Evolutionary conservation across 257 asterid species (phyloP), one percentile per base, ranked within the genome.

Genomic region (Perilla frutescens): DNA sequence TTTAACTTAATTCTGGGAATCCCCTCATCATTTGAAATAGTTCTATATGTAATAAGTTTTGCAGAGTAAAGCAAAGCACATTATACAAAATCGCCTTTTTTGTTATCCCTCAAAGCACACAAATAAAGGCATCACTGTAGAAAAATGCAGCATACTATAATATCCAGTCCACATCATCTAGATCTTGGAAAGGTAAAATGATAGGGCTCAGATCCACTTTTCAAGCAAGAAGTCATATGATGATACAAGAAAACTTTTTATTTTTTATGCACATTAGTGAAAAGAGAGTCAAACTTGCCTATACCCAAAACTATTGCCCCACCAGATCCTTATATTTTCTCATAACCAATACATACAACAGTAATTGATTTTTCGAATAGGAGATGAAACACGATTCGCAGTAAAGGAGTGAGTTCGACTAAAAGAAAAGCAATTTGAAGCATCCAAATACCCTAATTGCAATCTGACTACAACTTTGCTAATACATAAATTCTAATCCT

Each of bases 201-300:
- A 37, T 20, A 39, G 7, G 68, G 43, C 4, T 5, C 29, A 70
- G 84, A 79, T 79, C 87, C 84, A 71, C 81, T 73, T 77, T 74
- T 58, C 49, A 12, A 65, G 82, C 60, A 64, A 32, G 31, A 59
- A 26, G 8, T 66, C 82, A 70, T 11, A 66, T 48, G 13, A 36
- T 71, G 43, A 43, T 7, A 66, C 66, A 66, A 63, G 54, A 59
- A 13, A 14, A 9, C 39, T 15, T 62, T 40, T 12, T 15, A 1
- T 15, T 9, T 3, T 9, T n/a, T n/a, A n/a, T n/a, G n/a, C n/a
- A n/a, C n/a, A n/a, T n/a, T 47, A 9, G 5, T 10, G 2, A 9
- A 9, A 47, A 47, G 14, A 40, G 31, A n/a, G 51, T 5, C 51
- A 47, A 7, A 37, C 39, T 54, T n/a, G 14, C 8, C 6, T 7